Base-by-base conservation (phyloP, 768 basidiomycete genomes). In the Lactarius hengduanensis region DNA sequence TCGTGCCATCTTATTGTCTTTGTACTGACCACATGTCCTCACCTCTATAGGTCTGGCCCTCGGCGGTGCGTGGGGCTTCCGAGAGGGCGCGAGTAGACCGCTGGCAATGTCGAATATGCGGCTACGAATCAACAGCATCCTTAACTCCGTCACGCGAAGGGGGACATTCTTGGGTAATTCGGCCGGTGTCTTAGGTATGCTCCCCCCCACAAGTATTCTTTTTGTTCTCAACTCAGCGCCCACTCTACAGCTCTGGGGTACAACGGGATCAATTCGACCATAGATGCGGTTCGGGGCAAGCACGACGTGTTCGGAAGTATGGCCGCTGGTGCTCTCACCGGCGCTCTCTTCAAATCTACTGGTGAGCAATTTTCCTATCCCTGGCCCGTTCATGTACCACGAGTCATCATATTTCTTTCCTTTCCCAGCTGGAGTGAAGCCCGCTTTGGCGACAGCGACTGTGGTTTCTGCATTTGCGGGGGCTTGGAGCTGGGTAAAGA, bases 151-250 rank as follows among this genome's bases (percentile, higher is more conserved):
- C 76, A 98, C 97, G 68, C 83, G 96, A 80, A 86, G 97, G 79
- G 97, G 97, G 38, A 96, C 94, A 56, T 97, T 96, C 80, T 89
- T 97, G 78, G 97, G 95, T 74, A 99, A 98, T 82, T 97, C 94
- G 74, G 92, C 96, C 76, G 97, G 97, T 76, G 92, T 98, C 69
- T 82, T 98, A 69, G 97, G 97, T 98, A 78, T 92, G 84, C 76
- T 70, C 74, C 76, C 70, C 28, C 67, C 70, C 74, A 66, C 70
- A 72, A 68, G 77, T 72, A 69, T 73, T 74, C 74, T 74, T 74
- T 77, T 75, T 76, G 76, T 76, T 77, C 71, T 80, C 78, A 74
- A 73, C 73, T 67, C 78, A 74, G 74, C 71, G 76, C 76, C 55
- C 75, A 47, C 71, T 64, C 71, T 69, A 70, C 76, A 99, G 96